A percentile compares a stretch with the other conserved stretches of the same genome.
phyloP scores from a whole-genome alignment of 2,329 filamentous ascomycete species.

The Verticillium nonalfalfae region DNA sequence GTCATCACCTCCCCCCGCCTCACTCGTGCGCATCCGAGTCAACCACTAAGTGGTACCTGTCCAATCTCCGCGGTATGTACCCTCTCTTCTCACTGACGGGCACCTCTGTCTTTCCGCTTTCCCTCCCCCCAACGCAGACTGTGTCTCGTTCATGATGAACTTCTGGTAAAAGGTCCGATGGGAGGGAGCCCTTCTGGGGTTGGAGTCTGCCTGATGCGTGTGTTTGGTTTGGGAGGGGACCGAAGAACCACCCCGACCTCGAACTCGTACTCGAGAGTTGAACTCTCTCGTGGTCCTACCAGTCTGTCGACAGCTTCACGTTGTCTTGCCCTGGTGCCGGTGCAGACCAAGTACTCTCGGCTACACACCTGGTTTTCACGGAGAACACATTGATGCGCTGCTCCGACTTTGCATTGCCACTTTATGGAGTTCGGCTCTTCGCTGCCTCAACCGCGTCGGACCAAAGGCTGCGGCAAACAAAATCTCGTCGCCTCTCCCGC shows the following conservation, averaged over 20 bases:
- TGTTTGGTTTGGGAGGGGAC: background rate
- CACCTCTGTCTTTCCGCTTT: background rate
- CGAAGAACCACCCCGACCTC: background rate
- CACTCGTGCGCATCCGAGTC: background rate
- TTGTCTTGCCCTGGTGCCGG: background rate
- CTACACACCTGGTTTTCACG: slow-evolving; percentile 8
- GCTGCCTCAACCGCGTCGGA: slow-evolving; percentile 35
- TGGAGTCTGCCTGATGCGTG: background rate
- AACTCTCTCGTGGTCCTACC: background rate
- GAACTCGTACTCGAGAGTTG: background rate
- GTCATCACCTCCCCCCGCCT: background rate
- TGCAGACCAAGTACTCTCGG: background rate
- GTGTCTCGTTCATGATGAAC: slow-evolving; percentile 39
- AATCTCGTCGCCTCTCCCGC: slow-evolving; percentile 1
- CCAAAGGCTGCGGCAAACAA: slow-evolving; percentile 57
- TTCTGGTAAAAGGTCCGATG: slow-evolving; percentile 62
- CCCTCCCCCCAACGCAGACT: background rate
- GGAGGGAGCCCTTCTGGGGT: slow-evolving; percentile 40
- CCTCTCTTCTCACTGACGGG: background rate
- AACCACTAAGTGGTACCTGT: background rate
- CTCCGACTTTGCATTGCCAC: slow-evolving; percentile 27
- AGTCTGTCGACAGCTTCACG: background rate
- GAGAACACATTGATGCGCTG: slow-evolving; percentile 13
- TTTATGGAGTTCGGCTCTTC: slow-evolving; percentile 46
- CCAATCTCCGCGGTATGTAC: background rate